Evolutionary conservation across 2,329 filamentous ascomycete genomes (phyloP).

Genomic region (Fusarium verrucosum): DNA sequence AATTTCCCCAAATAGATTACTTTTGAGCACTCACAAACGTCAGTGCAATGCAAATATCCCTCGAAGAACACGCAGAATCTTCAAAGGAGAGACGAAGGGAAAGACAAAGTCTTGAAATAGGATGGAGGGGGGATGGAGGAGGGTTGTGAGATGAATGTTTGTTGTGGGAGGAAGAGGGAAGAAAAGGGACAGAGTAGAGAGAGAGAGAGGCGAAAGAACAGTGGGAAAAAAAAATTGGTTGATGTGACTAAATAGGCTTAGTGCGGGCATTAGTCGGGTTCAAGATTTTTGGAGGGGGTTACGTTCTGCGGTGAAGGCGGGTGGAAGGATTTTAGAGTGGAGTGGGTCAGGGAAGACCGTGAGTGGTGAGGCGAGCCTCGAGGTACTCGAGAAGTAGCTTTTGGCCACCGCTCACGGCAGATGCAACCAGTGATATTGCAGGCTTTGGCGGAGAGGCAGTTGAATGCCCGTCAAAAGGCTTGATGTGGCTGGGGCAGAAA

Average conservation of each 20-base stretch:
- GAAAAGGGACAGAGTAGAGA: conserved; percentile 45
- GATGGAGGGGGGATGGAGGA: conserved; percentile 44
- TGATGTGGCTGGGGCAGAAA: conserved; percentile 38
- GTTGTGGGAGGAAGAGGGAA: conserved; percentile 50
- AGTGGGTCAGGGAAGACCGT: conserved; percentile 42
- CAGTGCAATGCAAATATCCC: conserved; percentile 49
- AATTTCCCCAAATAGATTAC: conserved; percentile 49
- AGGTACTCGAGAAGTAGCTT: conserved; percentile 38
- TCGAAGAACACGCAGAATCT: conserved; percentile 57
- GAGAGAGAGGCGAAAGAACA: conserved; percentile 49
- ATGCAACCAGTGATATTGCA: conserved; percentile 31
- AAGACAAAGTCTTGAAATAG: conserved; percentile 49
- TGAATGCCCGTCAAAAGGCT: conserved; percentile 17
- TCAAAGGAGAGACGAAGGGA: conserved; percentile 60
- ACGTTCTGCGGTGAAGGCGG: conserved; percentile 43
- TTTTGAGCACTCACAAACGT: conserved; percentile 45
- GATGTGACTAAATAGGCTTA: conserved; percentile 47
- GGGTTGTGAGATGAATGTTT: conserved; percentile 46
- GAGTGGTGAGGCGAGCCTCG: conserved; percentile 33
- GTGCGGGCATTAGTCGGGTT: conserved; percentile 39
- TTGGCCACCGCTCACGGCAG: conserved; percentile 40
- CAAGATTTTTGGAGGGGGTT: conserved; percentile 41
- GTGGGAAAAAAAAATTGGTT: conserved; percentile 51
- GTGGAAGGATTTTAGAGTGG: conserved; percentile 32
- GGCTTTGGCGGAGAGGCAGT: conserved; percentile 11